Conservation (phyloP, 1,284 basidiomycete species). For the Marasmius oreades region DNA sequence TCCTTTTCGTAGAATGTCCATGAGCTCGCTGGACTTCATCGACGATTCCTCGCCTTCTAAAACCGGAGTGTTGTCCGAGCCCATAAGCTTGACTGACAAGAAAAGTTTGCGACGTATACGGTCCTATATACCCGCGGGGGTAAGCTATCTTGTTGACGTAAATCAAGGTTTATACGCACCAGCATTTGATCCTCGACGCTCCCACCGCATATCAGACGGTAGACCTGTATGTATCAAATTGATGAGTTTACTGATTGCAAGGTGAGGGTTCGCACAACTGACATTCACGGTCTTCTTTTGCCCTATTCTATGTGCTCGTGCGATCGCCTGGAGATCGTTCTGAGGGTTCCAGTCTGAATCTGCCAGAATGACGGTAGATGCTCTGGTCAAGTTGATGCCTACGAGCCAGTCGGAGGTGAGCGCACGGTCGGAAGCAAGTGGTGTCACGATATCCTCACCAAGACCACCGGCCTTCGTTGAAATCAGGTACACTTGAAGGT, state of each 20-base stretch:
- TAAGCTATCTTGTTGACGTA: neutral
- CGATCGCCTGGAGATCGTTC: conserved; percentile 87
- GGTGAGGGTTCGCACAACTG: neutral
- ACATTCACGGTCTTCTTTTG: conserved; percentile 82
- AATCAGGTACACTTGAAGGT: conserved; percentile 78
- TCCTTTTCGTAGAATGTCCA: conserved; percentile 53
- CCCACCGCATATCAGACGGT: conserved; percentile 51
- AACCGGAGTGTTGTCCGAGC: conserved; percentile 25
- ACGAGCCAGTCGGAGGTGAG: conserved; percentile 3
- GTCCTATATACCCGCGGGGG: conserved; percentile 25
- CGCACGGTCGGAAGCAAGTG: neutral
- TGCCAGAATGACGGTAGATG: conserved; percentile 82
- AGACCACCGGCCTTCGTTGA: conserved; percentile 88
- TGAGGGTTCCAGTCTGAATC: conserved; percentile 78
- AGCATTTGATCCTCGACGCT: conserved; percentile 69
- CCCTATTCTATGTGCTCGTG: conserved; percentile 78
- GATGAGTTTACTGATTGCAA: neutral
- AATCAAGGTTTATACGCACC: conserved; percentile 1
- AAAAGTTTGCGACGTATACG: conserved; percentile 61
- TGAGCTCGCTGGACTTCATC: conserved; percentile 42
- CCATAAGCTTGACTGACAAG: conserved; percentile 57
- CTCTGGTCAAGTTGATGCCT: conserved; percentile 80
- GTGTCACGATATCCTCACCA: conserved; percentile 37
- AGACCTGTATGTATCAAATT: conserved; percentile 36
- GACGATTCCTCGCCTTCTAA: conserved; percentile 20